Evolutionary conservation across 345 rosid species (phyloP), one percentile per base, ranked within the genome.

Genomic region (Stellera chamaejasme): DNA sequence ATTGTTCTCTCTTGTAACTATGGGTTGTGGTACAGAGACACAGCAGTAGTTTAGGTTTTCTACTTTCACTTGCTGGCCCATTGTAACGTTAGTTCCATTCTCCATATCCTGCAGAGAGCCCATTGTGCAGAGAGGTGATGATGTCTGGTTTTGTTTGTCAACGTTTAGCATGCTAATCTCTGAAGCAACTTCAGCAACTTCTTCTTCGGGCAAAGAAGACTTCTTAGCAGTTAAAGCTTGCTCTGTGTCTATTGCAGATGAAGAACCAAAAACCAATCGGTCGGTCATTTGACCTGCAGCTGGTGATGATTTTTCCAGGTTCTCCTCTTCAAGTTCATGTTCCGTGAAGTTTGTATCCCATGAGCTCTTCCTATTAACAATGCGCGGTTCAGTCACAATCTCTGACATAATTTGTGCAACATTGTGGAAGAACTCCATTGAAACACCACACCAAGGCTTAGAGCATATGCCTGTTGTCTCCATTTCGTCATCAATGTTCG

Each of bases 111-210:
- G 50, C 39, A 13, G 59, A 27, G 49, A 58, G 28, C 49, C 14
- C 55, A 59, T 15, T 49, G 65, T 48, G 44, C 62, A 53, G 11
- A 52, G 59, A 28, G 69, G 65, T 25, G 50, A 53, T 16, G 67
- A 57, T 15, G 61, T 69, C 64, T 70, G 65, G 26, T 54, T 62
- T 67, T 72, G 70, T 27, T 64, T 48, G 25, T 59, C 61, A 51
- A 61, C 49, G 15, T 69, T 43, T 47, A 48, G 54, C 66, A 56
- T 36, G 12, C 43, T 56, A 28, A 27, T 51, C 64, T 62, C 2
- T 48, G 45, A 23, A 51, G 47, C 54, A 32, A 32, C 9, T 32
- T 19, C 23, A 19, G 23, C 23, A 19, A 60, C 27, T 43, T 68
- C 62, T 15, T 23, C 55, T 10, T 13, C 59, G 16, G 60, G 52